Evolutionary conservation across 1,284 basidiomycete species (phyloP).

Genomic region (Boletus putidus): DNA sequence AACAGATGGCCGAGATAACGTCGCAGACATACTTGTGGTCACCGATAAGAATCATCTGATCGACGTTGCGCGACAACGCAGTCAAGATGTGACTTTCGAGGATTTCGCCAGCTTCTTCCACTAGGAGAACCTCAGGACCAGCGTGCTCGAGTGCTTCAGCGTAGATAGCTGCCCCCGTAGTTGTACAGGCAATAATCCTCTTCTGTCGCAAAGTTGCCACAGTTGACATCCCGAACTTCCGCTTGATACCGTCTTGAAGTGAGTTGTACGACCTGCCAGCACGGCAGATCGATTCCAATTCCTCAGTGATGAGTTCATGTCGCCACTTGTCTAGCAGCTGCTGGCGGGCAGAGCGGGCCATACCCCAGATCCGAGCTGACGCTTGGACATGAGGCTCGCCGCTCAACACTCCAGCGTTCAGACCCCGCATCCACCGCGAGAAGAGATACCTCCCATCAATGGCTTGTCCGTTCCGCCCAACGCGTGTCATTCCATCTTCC

Average conservation of each 20-base stretch:
- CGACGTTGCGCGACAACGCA: conserved; percentile 45
- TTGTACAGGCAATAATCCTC: conserved; percentile 64
- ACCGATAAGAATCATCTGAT: conserved; percentile 62
- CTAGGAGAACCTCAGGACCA: conserved; percentile 49
- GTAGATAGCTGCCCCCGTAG: conserved; percentile 64
- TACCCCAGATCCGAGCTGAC: conserved; percentile 46
- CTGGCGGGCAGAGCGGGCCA: conserved; percentile 40
- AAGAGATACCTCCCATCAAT: conserved; percentile 46
- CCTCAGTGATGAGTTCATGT: conserved; percentile 33
- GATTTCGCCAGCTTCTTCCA: conserved; percentile 72
- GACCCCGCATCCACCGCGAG: conserved; percentile 45
- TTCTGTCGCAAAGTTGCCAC: conserved; percentile 42
- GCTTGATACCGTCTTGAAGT: conserved; percentile 38
- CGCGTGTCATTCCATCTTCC: conserved; percentile 44
- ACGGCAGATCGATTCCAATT: conserved; percentile 38
- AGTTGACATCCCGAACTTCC: conserved; percentile 40
- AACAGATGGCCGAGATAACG: no score
- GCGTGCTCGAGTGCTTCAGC: conserved; percentile 44
- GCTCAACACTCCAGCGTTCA: conserved; percentile 46
- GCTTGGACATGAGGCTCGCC: conserved; percentile 33
- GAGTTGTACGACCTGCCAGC: conserved; percentile 45
- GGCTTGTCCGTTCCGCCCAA: conserved; percentile 43
- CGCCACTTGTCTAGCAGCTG: conserved; percentile 43
- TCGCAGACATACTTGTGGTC: conserved; percentile 59
- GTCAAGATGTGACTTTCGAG: conserved; percentile 64